Evolutionary conservation across 1,139 yeast species (phyloP).

Genomic region (Protomyces macrosporus): DNA sequence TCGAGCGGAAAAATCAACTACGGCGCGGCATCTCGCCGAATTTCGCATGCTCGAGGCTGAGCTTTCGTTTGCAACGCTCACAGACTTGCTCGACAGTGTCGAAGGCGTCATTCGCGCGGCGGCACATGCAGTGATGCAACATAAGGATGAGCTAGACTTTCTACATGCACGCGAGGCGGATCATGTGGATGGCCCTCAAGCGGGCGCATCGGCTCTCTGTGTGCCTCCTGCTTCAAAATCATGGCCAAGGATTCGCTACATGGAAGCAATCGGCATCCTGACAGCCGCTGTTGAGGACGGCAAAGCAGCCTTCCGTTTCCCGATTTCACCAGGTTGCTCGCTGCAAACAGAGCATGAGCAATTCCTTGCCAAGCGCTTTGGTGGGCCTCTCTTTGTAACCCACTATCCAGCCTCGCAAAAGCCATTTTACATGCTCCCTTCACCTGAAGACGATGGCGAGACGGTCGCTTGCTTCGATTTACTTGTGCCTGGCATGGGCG

Average conservation of each 20-base stretch:
- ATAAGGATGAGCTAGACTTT: slow-evolving; percentile 5
- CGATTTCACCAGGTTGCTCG: slow-evolving; percentile 60
- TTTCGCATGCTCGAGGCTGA: slow-evolving; percentile 99
- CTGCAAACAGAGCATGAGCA: slow-evolving; percentile 85
- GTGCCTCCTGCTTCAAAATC: slow-evolving; percentile 22
- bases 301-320: slow-evolving; percentile 36
- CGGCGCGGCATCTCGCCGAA: slow-evolving; percentile 86
- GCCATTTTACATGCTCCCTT: slow-evolving; percentile 81
- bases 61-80: slow-evolving; percentile 58
- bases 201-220: not conserved
- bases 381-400: slow-evolving; percentile 81
- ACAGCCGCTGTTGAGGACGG: slow-evolving; percentile 38
- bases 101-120: slow-evolving; percentile 63
- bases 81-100: slow-evolving; percentile 59
- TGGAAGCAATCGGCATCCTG: slow-evolving; percentile 62
- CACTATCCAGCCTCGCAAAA: slow-evolving; percentile 75
- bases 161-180: slow-evolving; percentile 11
- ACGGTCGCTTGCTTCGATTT: slow-evolving; percentile 91
- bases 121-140: slow-evolving; percentile 34
- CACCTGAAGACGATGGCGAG: slow-evolving; percentile 37
- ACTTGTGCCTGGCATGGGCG: slow-evolving; percentile 88
- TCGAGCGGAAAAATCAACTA: slow-evolving; percentile 87
- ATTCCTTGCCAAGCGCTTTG: slow-evolving; percentile 69
- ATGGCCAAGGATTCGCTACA: slow-evolving; percentile 74
- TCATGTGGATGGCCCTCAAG: slow-evolving; percentile 25